Evolutionary conservation across 2,329 filamentous ascomycete species (phyloP).

Genomic region (Coniochaeta sp.): DNA sequence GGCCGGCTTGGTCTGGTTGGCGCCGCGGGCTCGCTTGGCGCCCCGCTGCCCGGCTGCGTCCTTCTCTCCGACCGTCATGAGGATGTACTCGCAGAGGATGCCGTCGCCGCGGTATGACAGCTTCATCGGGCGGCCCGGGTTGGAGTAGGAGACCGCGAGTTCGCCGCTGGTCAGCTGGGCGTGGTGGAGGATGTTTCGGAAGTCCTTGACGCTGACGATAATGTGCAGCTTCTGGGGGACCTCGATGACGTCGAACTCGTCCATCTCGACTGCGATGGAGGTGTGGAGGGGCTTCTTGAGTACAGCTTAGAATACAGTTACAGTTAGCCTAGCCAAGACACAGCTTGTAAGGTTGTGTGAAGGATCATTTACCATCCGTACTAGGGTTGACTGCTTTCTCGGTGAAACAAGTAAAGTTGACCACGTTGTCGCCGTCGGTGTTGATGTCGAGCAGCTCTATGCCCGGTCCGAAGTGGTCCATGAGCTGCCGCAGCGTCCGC

Average conservation of each 20-base stretch:
- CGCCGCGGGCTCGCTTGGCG: constrained; percentile 31
- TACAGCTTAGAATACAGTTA: constrained; percentile 47
- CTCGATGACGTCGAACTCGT: constrained; percentile 69
- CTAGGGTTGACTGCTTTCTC: constrained; percentile 65
- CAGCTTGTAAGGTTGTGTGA: neutral
- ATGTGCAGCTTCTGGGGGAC: constrained; percentile 72
- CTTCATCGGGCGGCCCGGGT: constrained; percentile 64
- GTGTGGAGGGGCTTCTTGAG: constrained; percentile 76
- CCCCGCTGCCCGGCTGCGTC: constrained; percentile 39
- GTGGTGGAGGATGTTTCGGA: constrained; percentile 70
- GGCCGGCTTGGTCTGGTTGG: constrained; percentile 24
- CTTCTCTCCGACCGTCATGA: constrained; percentile 73
- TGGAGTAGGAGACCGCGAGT: constrained; percentile 62
- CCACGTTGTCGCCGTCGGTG: constrained; percentile 61
- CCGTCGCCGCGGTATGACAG: constrained; percentile 63
- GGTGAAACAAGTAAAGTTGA: constrained; percentile 75
- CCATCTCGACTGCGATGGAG: constrained; percentile 67
- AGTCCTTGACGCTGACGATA: constrained; percentile 76
- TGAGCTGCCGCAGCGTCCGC: constrained; percentile 63
- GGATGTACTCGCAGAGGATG: constrained; percentile 66
- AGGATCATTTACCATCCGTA: constrained; percentile 39
- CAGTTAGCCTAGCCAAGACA: neutral
- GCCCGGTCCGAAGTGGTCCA: constrained; percentile 74
- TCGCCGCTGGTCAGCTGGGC: constrained; percentile 62
- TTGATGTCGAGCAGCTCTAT: constrained; percentile 77